Evolutionary conservation across 208 protist genomes (phyloP), one percentile per base, ranked within the genome.

Genomic region (Trypanosoma boissoni): DNA sequence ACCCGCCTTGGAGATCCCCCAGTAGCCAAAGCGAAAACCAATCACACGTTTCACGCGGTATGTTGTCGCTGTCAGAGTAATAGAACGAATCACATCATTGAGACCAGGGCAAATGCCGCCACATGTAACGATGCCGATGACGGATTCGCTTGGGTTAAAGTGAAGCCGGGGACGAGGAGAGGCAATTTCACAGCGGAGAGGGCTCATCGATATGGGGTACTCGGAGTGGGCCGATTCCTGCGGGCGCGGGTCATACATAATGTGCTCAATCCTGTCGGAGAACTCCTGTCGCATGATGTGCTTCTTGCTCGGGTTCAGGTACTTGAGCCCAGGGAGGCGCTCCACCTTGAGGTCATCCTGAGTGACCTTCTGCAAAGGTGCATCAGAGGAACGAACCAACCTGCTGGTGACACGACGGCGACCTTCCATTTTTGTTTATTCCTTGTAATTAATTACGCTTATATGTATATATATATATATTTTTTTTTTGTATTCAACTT

Each of bases 81-180:
- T 76, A 57, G 81, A 95, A 58, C 92, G 94, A 55, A 98, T 97
- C 39, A 98, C 92, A 34, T 95, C 86, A 77, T 98, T 98, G 23
- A 98, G 83, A 54, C 96, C 96, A 29, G 96, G 96, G 77, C 96
- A 98, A 56, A 98, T 94, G 36, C 96, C 96, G 51, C 96, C 96
- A 76, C 96, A 98, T 16, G 94, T 97, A 26, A 98, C 92, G 62
- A 98, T 94, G 37, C 84, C 96, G 36, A 95, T 76, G 58, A 80
- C 79, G 21, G 88, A 92, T 57, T 95, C 80, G 32, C 67, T 59
- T 45, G 89, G 89, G 63, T 95, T 91, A 64, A 95, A 95, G 83
- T 95, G 89, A 45, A 95, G 66, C 70, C 86, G 72, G 57, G 72
- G 77, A 39, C 89, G 89, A 56, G 89, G 70, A 0, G 80, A 74